Evolutionary conservation across 2,329 filamentous ascomycete genomes (phyloP), one percentile per base, ranked within the genome.

Genomic region (Helotiales sp.): DNA sequence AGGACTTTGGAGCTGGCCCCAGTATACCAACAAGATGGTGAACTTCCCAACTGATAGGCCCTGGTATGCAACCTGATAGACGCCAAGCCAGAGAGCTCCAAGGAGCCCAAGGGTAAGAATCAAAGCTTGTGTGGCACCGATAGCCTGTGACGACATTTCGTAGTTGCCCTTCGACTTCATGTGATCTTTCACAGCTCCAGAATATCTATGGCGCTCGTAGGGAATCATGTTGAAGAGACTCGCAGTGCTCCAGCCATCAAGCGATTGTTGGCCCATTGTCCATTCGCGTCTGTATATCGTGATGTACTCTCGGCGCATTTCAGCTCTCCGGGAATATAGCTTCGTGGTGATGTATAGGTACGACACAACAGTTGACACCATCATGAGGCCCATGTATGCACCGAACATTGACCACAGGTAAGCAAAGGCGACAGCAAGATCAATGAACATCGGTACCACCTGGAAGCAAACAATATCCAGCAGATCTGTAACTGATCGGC

Each of bases 1-100:
- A 7, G 76, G 75, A 26, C 70, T 75, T 74, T 74, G 82, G 69
- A 86, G 68, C 76, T 83, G 77, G 73, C 79, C 77, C 89, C 89
- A 92, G 76, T 91, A 92, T 37, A 86, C 83, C 17, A 90, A 80
- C 28, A 92, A 77, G 20, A 88, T 88, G 4, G 91, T 85, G 68
- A 92, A 89, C 67, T 84, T 84, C 47, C 88, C 88, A 13, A 89
- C 80, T 0, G 84, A 80, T 52, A 82, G 82, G 8, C 76, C 74
- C 0, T 83, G 83, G 43, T 80, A 79, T 0, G 68, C 62, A 20
- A 75, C 72, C 57, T 76, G 72, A 45, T 70, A 77, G 15, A 71
- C 69, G 8, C 73, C 75, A 20, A 77, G 68, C 43, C 65, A 73
- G 17, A 77, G 72, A 24, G 74, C 82, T 69, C 82, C 78, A 47